Percentiles rank a stretch among this genome's conserved stretches.
phyloP scores from a whole-genome alignment of 1,284 basidiomycete species.

The Trichosporon sp. region DNA sequence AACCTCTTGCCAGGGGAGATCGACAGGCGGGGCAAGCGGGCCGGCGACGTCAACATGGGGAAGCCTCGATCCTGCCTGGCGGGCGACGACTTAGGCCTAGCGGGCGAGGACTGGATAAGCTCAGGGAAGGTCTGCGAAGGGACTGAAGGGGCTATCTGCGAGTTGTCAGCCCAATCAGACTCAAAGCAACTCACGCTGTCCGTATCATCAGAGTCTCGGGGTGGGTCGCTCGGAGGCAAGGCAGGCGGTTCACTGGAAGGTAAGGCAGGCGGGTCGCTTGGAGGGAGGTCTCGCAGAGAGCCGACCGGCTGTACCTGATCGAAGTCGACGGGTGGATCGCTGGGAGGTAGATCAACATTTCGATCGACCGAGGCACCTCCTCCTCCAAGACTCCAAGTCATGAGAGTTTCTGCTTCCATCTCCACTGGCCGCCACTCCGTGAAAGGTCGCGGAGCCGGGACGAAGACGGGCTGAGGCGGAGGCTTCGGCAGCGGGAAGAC shows the following conservation, averaged over 20 bases:
- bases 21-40: not conserved
- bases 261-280: not conserved
- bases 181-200: slow-evolving; percentile 19
- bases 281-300: not conserved
- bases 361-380: not conserved
- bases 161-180: slow-evolving; percentile 3
- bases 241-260: not conserved
- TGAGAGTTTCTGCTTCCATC: slow-evolving; percentile 38
- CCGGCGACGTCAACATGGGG: not conserved
- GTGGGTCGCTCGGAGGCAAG: not conserved
- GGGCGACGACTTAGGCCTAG: not conserved
- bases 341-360: not conserved
- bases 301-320: too few relatives aligned
- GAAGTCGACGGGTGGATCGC: not conserved
- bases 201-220: slow-evolving; percentile 9
- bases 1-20: not conserved
- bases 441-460: not conserved
- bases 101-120: slow-evolving; percentile 12
- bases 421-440: slow-evolving; percentile 26
- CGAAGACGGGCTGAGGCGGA: slow-evolving; percentile 19
- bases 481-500: slow-evolving; percentile 22
- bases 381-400: slow-evolving; percentile 33
- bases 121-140: slow-evolving; percentile 24
- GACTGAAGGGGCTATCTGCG: slow-evolving; percentile 20
- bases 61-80: not conserved